Evolutionary conservation across 148 eudicot species (phyloP), one percentile per base, ranked within the genome.

Genomic region (Silene uniflora): DNA sequence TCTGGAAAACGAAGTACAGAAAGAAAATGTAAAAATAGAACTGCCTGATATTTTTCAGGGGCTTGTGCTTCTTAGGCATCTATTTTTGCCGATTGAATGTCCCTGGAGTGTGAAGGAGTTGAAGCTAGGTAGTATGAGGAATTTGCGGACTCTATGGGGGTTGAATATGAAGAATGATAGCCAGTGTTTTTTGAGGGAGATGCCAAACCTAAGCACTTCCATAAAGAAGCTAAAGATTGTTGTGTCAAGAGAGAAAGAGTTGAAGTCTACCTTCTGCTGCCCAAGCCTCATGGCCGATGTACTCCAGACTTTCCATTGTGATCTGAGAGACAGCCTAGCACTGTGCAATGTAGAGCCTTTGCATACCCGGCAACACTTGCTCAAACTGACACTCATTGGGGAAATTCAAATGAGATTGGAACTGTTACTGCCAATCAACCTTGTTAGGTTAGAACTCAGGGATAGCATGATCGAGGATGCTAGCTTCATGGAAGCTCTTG

Each of bases 91-190:
- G 0, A 27, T 59, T 59, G 74, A 79, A 44, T 59, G 10, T n/a
- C 42, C 61, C 10, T 79, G 77, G 73, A 67, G n/a, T 56, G 69
- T 60, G 49, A 47, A 56, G 7, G 59, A 65, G 6, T 55, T 78
- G 66, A 35, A 49, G 27, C 71, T 78, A 25, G 24, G 46, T 17
- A 27, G 23, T 54, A 52, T 73, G 76, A 72, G 6, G 24, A 64
- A 58, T 62, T 73, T 78, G 72, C 72, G 7, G 47, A 73, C 72
- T 19, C 62, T 78, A 17, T 78, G 76, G 76, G 81, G 81, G 55
- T 65, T 78, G 25, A 77, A 65, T 29, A 59, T 49, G 29, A 71
- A 71, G 0, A 62, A 39, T 9, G 19, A 10, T 54, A 52, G 67
- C 44, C 17, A 7, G 11, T 71, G 63, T 52, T 29, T 77, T 29